Conservation (phyloP, 306 rosid species). For the Glycine latifolia region DNA sequence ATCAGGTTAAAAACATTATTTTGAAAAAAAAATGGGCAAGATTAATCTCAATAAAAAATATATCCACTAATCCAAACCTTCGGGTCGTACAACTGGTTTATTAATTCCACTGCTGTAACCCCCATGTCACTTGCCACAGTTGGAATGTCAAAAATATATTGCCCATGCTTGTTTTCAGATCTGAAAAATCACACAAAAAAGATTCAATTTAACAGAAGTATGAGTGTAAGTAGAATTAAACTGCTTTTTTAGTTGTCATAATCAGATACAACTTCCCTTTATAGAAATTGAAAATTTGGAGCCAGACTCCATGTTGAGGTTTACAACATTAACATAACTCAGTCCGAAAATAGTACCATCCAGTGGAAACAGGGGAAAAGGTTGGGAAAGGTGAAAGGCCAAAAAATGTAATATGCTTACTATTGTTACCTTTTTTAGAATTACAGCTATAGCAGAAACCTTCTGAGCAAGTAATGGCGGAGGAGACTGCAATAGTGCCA, state of each 20-base stretch:
- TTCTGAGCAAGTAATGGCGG: slow-evolving; percentile 75
- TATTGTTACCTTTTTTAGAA: slow-evolving; percentile 71
- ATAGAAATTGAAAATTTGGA: slow-evolving; percentile 27
- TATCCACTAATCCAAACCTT: slow-evolving; percentile 65
- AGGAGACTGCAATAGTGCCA: slow-evolving; percentile 65
- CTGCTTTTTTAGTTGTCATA: slow-evolving; percentile 10
- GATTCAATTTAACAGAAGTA: slow-evolving; percentile 35
- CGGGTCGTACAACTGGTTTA: slow-evolving; percentile 69
- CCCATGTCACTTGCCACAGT: slow-evolving; percentile 77
- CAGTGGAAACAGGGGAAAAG: slow-evolving; percentile 20
- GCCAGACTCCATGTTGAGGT: slow-evolving; percentile 30
- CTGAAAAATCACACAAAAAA: slow-evolving; percentile 58
- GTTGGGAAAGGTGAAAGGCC: neutral
- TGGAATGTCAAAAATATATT: slow-evolving; percentile 75
- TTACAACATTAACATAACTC: slow-evolving; percentile 25
- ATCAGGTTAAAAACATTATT: neutral
- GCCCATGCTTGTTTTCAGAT: slow-evolving; percentile 88
- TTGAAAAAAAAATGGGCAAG: neutral
- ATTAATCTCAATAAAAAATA: neutral
- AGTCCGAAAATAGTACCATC: slow-evolving; percentile 1
- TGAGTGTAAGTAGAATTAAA: slow-evolving; percentile 17
- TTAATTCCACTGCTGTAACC: slow-evolving; percentile 66
- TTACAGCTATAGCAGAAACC: slow-evolving; percentile 68
- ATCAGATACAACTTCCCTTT: slow-evolving; percentile 20
- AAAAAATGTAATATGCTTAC: slow-evolving; percentile 19